Conservation (phyloP, 2,329 filamentous ascomycete species). For the Epichloe aotearoae region DNA sequence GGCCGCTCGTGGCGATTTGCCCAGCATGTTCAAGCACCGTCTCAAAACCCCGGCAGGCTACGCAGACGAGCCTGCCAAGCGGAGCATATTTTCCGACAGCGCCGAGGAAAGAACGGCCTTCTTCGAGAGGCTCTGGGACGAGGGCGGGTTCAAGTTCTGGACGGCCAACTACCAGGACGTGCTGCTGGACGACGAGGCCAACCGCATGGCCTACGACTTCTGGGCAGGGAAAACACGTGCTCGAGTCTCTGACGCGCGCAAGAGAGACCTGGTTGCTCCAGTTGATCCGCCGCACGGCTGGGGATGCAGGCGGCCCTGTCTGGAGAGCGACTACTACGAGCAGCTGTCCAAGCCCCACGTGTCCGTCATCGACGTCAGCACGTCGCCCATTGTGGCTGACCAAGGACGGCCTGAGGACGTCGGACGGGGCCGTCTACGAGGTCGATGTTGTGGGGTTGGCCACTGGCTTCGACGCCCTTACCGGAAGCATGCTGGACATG, state of each 20-base stretch:
- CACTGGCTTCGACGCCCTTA: constrained; percentile 25
- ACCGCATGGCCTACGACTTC: constrained; percentile 40
- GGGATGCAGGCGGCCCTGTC: constrained; percentile 35
- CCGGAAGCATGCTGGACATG: not conserved
- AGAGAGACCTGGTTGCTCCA: too few species aligned
- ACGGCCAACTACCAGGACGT: constrained; percentile 40
- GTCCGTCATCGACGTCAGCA: constrained; percentile 27
- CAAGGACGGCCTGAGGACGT: constrained; percentile 25
- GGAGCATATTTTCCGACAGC: constrained; percentile 40
- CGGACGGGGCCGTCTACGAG: constrained; percentile 28
- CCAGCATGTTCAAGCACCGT: constrained; percentile 41
- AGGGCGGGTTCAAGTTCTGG: constrained; percentile 44
- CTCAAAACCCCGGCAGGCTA: constrained; percentile 27
- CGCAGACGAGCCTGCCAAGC: not conserved
- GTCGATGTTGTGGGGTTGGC: constrained; percentile 32
- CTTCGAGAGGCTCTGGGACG: constrained; percentile 34
- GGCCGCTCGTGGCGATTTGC: constrained; percentile 9
- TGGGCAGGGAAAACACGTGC: constrained; percentile 38
- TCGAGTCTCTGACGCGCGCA: constrained; percentile 32
- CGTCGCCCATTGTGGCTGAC: constrained; percentile 27
- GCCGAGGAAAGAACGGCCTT: constrained; percentile 32
- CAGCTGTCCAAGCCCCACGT: constrained; percentile 32
- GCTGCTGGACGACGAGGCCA: constrained; percentile 30
- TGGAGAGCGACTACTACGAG: constrained; percentile 32
- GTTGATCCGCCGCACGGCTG: constrained; percentile 33